Conservation (phyloP, 1,139 yeast genomes). For the Pichia sp. region DNA sequence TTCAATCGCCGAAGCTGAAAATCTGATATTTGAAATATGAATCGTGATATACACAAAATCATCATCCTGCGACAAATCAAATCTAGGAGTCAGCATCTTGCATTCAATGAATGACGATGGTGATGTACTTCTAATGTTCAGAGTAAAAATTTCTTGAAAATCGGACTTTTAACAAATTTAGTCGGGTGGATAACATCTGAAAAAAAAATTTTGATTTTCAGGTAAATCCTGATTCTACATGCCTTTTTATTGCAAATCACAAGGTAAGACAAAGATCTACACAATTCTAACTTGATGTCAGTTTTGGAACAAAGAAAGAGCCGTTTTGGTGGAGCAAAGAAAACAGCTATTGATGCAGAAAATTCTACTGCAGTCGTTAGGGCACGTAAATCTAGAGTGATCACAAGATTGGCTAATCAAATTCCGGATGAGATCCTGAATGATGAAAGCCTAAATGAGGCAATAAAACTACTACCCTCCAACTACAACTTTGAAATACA, state of each 20-base stretch:
- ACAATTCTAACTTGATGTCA: not conserved
- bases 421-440: constrained; percentile 83
- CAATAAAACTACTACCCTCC: constrained; percentile 72
- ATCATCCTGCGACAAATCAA: constrained; percentile 69
- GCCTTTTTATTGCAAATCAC: not conserved
- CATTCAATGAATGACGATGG: no score
- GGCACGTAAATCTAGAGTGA: constrained; percentile 30
- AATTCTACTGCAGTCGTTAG: constrained; percentile 22
- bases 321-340: constrained; percentile 23
- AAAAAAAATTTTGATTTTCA: not conserved
- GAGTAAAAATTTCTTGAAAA: no score
- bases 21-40: constrained; percentile 56
- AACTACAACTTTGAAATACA: constrained; percentile 95
- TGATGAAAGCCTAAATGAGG: constrained; percentile 72
- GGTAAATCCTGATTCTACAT: not conserved
- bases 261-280: not conserved
- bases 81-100: constrained; percentile 82
- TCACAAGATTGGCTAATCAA: constrained; percentile 67
- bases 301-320: constrained; percentile 9
- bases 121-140: no score
- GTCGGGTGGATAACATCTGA: not conserved
- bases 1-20: constrained; percentile 64
- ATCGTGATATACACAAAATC: constrained; percentile 56
- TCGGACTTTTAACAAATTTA: no score
- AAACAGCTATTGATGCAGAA: not conserved